Conservation (phyloP, 306 rosid genomes). For the Gastrolobium bilobum region DNA sequence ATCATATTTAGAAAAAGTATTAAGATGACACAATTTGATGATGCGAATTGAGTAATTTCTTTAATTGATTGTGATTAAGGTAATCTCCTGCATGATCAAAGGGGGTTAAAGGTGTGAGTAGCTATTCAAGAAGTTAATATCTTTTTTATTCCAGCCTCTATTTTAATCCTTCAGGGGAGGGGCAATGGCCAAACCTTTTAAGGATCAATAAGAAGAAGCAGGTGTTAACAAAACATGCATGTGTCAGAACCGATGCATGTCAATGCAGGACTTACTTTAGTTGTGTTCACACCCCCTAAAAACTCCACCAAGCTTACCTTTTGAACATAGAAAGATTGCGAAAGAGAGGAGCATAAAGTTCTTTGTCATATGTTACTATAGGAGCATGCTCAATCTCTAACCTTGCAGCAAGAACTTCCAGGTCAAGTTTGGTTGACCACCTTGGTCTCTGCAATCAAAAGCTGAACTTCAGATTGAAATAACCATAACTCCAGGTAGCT, state of each 20-base stretch:
- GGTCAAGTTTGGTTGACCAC: slow-evolving; percentile 80
- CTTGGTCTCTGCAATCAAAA: slow-evolving; percentile 76
- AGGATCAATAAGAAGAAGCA: slow-evolving; percentile 28
- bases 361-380: slow-evolving; percentile 58
- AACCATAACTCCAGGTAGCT: slow-evolving; percentile 35
- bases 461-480: slow-evolving; percentile 26
- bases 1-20: slow-evolving; percentile 8
- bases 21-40: neutral
- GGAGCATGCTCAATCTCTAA: slow-evolving; percentile 76
- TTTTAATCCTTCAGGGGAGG: neutral
- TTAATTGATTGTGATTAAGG: slow-evolving; percentile 5
- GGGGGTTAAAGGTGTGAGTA: slow-evolving; percentile 1
- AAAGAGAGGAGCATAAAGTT: slow-evolving; percentile 81
- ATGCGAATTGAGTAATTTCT: neutral
- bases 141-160: neutral
- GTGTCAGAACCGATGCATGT: slow-evolving; percentile 20
- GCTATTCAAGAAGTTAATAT: slow-evolving; percentile 19
- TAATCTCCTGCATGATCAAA: neutral
- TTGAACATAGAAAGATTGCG: slow-evolving; percentile 90
- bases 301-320: slow-evolving; percentile 58
- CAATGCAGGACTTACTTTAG: slow-evolving; percentile 23
- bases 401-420: slow-evolving; percentile 76
- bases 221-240: slow-evolving; percentile 7
- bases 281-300: slow-evolving; percentile 21
- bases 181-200: slow-evolving; percentile 17